Percentiles rank a stretch among this genome's conserved stretches.
Conservation (phyloP, 441 rosid genomes). For the Syzygium syzygioides region DNA sequence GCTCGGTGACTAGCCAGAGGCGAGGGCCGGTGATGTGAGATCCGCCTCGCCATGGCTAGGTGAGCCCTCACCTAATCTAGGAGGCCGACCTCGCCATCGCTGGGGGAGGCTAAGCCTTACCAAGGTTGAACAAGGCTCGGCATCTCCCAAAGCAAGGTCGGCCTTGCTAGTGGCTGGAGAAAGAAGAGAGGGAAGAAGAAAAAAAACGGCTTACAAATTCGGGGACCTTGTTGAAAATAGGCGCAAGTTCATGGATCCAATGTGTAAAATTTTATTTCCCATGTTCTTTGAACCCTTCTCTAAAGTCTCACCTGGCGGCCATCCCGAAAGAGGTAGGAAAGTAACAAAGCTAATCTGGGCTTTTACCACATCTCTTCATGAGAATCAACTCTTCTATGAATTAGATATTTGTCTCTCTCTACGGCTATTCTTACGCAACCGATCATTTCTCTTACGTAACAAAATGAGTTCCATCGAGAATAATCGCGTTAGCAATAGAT, state of each 20-base stretch:
- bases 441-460: neutral
- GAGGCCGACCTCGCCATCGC: no score
- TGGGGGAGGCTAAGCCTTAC: no score
- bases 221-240: neutral
- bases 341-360: neutral
- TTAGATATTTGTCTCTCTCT: neutral
- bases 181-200: no score
- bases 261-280: neutral
- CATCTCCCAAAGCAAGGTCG: no score
- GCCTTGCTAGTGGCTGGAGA: no score
- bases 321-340: neutral
- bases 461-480: neutral
- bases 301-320: neutral
- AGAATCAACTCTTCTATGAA: no score
- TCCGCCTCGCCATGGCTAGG: no score
- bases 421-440: neutral
- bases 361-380: neutral
- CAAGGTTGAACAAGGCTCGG: no score
- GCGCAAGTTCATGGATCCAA: neutral
- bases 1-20: no score
- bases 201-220: neutral
- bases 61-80: no score
- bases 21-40: fast-evolving
- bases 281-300: neutral
- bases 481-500: neutral